A percentile compares a stretch with the other conserved stretches of the same genome.
Conservation (phyloP, 2,329 filamentous ascomycete genomes). For the Pseudopyrenochaeta lycopersici region DNA sequence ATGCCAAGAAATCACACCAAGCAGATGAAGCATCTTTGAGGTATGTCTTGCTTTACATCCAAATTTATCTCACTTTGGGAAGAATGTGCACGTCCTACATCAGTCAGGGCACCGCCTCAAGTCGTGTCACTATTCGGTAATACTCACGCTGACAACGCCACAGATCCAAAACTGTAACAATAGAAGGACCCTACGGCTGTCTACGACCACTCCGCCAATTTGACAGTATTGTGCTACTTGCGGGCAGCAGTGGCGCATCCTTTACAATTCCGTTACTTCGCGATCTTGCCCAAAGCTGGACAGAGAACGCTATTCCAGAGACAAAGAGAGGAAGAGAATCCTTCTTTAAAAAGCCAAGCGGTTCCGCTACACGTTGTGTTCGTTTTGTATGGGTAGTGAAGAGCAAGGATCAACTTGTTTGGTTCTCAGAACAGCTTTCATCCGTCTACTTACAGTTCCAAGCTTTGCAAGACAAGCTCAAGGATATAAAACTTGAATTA, state of each 20-base stretch:
- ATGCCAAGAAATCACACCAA: constrained; percentile 56
- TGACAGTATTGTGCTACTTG: constrained; percentile 67
- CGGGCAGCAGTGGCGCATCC: constrained; percentile 68
- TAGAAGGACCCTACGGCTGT: constrained; percentile 65
- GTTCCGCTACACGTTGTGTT: constrained; percentile 58
- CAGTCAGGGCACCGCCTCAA: neutral
- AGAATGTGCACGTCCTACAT: neutral
- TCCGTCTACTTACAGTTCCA: constrained; percentile 55
- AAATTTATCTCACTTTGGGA: neutral
- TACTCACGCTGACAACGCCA: constrained; percentile 2
- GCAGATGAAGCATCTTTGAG: constrained; percentile 13
- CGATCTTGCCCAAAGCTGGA: constrained; percentile 62
- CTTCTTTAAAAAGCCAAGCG: constrained; percentile 25
- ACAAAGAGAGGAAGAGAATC: constrained; percentile 4
- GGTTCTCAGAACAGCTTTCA: constrained; percentile 63
- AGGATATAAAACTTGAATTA: constrained; percentile 58
- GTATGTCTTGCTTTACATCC: constrained; percentile 15
- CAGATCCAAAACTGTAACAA: constrained; percentile 51
- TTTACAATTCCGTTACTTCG: constrained; percentile 66
- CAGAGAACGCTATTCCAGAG: constrained; percentile 33
- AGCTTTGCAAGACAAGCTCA: constrained; percentile 45
- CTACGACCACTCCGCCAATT: constrained; percentile 65
- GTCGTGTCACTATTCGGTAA: neutral
- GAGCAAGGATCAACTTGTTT: constrained; percentile 60
- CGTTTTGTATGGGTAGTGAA: constrained; percentile 69